These are phyloP conservation scores for Galerina marginata DNA, from an alignment of 768 basidiomycete genomes.

Conservation along the genomic window DNA sequence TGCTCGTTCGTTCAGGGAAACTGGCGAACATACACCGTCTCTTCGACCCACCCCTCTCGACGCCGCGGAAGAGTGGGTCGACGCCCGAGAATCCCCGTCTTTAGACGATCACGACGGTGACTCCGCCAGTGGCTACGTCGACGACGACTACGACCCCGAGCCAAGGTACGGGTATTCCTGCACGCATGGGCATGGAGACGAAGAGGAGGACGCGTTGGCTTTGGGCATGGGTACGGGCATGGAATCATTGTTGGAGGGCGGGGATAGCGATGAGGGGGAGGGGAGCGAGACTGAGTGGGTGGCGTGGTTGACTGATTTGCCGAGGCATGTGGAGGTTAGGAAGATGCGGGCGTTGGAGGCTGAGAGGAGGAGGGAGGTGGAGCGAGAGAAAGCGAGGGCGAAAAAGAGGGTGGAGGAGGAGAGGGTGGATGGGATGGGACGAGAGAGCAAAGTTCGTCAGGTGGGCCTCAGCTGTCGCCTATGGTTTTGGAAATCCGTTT, in stretches of 20 bases:
- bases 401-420: constrained; percentile 20
- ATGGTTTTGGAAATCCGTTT: constrained; percentile 19
- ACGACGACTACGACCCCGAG: too few species aligned
- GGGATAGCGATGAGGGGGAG: constrained; percentile 44
- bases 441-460: not conserved
- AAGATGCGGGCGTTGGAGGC: constrained; percentile 7
- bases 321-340: constrained; percentile 33
- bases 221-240: constrained; percentile 16
- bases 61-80: too few species aligned
- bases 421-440: not conserved
- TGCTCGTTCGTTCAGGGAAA: not conserved
- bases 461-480: constrained; percentile 13
- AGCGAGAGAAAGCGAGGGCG: not conserved
- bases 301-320: constrained; percentile 66
- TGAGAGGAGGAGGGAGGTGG: not conserved
- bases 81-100: not conserved
- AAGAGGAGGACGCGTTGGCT: constrained; percentile 5
- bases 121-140: constrained; percentile 5
- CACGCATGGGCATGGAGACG: constrained; percentile 1
- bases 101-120: not conserved
- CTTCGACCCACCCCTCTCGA: not conserved
- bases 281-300: constrained; percentile 70
- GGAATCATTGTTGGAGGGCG: constrained; percentile 8
- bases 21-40: too few species aligned
- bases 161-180: not conserved